phyloP scores from a whole-genome alignment of 2,329 filamentous ascomycete genomes.

The Cladophialophora immunda region DNA sequence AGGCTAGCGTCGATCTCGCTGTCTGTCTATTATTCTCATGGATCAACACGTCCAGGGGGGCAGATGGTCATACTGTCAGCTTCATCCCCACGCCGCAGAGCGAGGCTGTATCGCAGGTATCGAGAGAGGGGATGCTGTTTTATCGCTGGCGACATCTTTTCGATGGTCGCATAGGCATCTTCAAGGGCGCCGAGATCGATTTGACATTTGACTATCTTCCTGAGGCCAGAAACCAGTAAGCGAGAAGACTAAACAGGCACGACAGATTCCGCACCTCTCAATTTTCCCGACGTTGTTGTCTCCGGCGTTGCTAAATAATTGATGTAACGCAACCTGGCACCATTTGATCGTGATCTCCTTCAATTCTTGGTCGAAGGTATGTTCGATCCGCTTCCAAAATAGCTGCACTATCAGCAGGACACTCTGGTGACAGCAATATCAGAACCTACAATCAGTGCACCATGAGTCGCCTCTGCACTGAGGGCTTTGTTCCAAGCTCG shows the following conservation, averaged over 20 bases:
- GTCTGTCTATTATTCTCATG: not conserved
- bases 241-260: slow-evolving; percentile 42
- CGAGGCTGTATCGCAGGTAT: slow-evolving; percentile 79
- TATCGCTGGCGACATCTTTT: slow-evolving; percentile 65
- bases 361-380: slow-evolving; percentile 61
- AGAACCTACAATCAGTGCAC: slow-evolving; percentile 50
- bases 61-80: slow-evolving; percentile 18
- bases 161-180: slow-evolving; percentile 64
- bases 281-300: slow-evolving; percentile 74
- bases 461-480: slow-evolving; percentile 66
- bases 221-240: slow-evolving; percentile 45
- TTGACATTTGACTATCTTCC: slow-evolving; percentile 77
- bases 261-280: slow-evolving; percentile 57
- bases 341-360: slow-evolving; percentile 69
- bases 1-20: slow-evolving; percentile 28
- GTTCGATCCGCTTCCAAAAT: slow-evolving; percentile 81
- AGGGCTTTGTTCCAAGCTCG: slow-evolving; percentile 59
- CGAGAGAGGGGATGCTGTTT: slow-evolving; percentile 60
- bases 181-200: slow-evolving; percentile 66
- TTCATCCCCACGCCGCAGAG: slow-evolving; percentile 66
- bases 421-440: slow-evolving; percentile 21
- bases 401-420: slow-evolving; percentile 60
- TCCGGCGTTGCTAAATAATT: slow-evolving; percentile 71
- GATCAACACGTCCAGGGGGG: not conserved
- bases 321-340: slow-evolving; percentile 75